Evolutionary conservation across 2,329 filamentous ascomycete genomes (phyloP), one percentile per base, ranked within the genome.

Genomic region (Xylaria sp.): DNA sequence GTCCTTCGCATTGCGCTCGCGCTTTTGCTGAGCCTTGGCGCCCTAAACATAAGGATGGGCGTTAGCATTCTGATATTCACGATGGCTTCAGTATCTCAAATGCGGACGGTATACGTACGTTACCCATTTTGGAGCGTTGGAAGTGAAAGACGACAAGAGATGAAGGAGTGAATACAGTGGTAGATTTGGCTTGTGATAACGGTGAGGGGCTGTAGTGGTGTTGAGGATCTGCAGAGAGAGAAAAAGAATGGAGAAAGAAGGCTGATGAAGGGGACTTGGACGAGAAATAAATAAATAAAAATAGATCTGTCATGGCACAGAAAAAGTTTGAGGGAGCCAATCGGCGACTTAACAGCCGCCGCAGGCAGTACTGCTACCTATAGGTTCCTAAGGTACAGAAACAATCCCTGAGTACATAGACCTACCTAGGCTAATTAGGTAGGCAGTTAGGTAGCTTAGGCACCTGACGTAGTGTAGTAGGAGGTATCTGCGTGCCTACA

Each of bases 11-110:
- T 90, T 90, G 82, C 91, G 90, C 81, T 92, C 91, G 73, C 91
- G 90, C 88, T 92, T 92, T 82, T 90, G 88, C 79, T 86, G 84
- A 79, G 89, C 89, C 81, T 89, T 91, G 80, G 87, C 88, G 83
- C 89, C 89, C 87, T 89, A 55, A 6, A 65, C 51, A 41, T 55
- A 13, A 48, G 63, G 44, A 44, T n/a, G 67, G 51, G 70, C 66
- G 70, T 72, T 65, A 66, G 59, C 51, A 63, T 37, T 51, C n/a
- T 9, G 13, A 23, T 28, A 10, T 52, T 20, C 23, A 15, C 50
- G 41, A 28, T n/a, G 20, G 18, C 23, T 25, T n/a, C 13, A 23
- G 13, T 46, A 3, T n/a, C 12, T 25, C 37, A 25, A n/a, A 9
- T 28, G 20, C 28, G 31, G 52, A 10, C 3, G 31, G 25, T 23